Evolutionary conservation across 2,329 filamentous ascomycete species (phyloP).

Genomic region (Aurifilum marmelostoma): DNA sequence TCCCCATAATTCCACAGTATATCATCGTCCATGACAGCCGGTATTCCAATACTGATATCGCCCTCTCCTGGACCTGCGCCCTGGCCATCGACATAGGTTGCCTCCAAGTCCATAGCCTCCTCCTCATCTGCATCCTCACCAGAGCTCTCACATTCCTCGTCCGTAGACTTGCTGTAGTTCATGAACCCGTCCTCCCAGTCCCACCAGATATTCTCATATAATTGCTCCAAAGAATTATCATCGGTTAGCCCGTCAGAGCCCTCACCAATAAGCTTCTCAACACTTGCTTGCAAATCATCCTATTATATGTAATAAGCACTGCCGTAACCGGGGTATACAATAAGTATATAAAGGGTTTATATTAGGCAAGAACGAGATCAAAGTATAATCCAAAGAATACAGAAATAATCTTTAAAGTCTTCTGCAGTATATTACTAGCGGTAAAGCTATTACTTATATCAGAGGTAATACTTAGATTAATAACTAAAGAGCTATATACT

Average conservation of each 20-base stretch:
- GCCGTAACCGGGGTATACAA: too few relatives aligned
- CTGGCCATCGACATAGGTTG: neutral
- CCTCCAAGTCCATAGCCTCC: neutral
- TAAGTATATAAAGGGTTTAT: too few relatives aligned
- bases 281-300: neutral
- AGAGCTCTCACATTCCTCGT: too few relatives aligned
- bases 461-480: too few relatives aligned
- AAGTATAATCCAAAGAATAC: too few relatives aligned
- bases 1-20: neutral
- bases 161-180: neutral
- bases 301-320: too few relatives aligned
- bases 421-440: too few relatives aligned
- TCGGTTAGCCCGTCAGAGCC: neutral
- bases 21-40: neutral
- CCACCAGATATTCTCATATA: neutral
- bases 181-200: too few relatives aligned
- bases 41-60: neutral
- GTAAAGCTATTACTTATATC: too few relatives aligned
- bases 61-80: neutral
- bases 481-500: too few relatives aligned
- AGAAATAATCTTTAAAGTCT: too few relatives aligned
- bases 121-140: neutral
- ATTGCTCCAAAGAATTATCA: neutral
- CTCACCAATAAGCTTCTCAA: neutral
- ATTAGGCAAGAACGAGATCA: too few relatives aligned